phyloP scores from a whole-genome alignment of 2,329 filamentous ascomycete species.

The Magnaporthiopsis rhizophila region DNA sequence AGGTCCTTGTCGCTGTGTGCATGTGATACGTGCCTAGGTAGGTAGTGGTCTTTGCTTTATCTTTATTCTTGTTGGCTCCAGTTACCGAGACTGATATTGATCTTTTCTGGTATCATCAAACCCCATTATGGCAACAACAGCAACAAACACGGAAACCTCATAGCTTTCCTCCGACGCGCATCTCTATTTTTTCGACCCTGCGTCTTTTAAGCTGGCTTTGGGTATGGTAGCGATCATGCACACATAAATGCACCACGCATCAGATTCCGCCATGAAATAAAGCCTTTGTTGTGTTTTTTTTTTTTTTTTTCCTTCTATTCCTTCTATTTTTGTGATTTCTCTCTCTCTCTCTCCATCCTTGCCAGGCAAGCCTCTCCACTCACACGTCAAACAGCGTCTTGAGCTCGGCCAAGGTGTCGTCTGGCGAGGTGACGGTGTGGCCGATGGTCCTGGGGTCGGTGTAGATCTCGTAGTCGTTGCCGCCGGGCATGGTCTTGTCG shows the following conservation, averaged over 20 bases:
- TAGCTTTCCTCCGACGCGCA: not conserved
- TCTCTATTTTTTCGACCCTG: not conserved
- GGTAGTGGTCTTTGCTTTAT: not conserved
- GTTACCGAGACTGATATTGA: not conserved
- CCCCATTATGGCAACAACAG: not conserved
- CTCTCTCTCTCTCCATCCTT: not conserved
- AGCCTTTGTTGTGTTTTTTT: not conserved
- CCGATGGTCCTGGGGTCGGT: conserved; percentile 72
- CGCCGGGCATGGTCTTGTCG: conserved; percentile 85
- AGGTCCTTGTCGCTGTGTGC: not conserved
- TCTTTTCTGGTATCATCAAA: not conserved
- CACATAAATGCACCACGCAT: not conserved
- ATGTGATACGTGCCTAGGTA: not conserved
- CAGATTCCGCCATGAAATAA: not conserved
- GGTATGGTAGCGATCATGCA: not conserved
- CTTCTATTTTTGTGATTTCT: not conserved
- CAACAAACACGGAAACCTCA: not conserved
- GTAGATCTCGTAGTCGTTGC: conserved; percentile 96
- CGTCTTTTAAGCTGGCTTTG: not conserved
- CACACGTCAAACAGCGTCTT: conserved; percentile 72
- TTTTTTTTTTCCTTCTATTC: not conserved
- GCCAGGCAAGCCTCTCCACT: not conserved
- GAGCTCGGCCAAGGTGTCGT: conserved; percentile 72
- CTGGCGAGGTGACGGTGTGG: conserved; percentile 72
- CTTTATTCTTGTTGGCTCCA: not conserved